Evolutionary conservation across 495 filamentous ascomycete species (phyloP).

Genomic region (Lasiosphaeris hirsuta): DNA sequence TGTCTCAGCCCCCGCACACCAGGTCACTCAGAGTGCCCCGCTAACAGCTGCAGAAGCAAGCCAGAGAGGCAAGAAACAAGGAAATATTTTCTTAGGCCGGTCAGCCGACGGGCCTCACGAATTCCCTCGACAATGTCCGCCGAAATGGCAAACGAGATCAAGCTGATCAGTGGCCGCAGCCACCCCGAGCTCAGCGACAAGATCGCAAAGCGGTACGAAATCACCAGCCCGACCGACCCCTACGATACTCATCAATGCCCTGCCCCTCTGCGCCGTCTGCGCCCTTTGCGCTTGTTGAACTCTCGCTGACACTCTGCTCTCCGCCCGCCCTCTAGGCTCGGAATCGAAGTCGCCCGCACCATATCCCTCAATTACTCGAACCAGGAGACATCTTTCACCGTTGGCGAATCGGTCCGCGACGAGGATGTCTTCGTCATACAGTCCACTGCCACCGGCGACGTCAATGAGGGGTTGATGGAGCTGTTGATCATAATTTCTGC

Average conservation of each 20-base stretch:
- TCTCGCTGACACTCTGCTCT: not conserved
- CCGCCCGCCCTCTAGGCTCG: conserved; percentile 56
- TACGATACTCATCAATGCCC: not conserved
- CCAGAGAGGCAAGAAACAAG: conserved; percentile 13
- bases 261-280: too few species aligned
- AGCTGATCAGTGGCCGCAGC: conserved; percentile 91
- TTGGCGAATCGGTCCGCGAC: conserved; percentile 94
- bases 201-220: conserved; percentile 79
- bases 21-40: conserved; percentile 15
- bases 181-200: conserved; percentile 86
- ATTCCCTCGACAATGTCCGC: conserved; percentile 35
- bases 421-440: conserved; percentile 99
- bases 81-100: conserved; percentile 20
- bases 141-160: conserved; percentile 80
- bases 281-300: not conserved
- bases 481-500: conserved; percentile 98
- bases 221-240: not conserved
- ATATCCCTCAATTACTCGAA: conserved; percentile 96
- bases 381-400: conserved; percentile 94
- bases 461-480: conserved; percentile 99
- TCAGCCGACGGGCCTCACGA: conserved; percentile 18
- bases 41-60: conserved; percentile 25
- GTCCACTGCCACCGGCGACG: conserved; percentile 90
- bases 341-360: conserved; percentile 93
- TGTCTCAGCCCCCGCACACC: conserved; percentile 7